Percentiles rank a stretch among this genome's conserved stretches.
These are phyloP conservation scores for Arthrobotrys sinensis DNA, from an alignment of 2,329 filamentous ascomycete species.

Conservation along the genomic window DNA sequence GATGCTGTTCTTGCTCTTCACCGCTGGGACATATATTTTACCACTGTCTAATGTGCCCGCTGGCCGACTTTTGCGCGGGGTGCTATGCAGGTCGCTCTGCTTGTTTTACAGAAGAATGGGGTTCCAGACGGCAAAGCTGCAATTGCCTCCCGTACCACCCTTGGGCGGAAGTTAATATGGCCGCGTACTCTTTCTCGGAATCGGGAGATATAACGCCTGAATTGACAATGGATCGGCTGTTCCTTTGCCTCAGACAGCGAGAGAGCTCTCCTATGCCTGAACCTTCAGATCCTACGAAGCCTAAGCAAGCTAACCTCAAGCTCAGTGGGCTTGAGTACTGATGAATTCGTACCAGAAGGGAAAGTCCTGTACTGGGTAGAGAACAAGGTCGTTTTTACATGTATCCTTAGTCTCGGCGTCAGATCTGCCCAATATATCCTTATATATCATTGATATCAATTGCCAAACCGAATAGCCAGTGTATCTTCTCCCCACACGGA, in stretches of 20 bases:
- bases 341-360: no score
- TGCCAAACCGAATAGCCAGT: no score
- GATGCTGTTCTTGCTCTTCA: conserved; percentile 9
- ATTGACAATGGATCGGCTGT: neutral
- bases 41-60: conserved; percentile 14
- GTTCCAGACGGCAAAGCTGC: neutral
- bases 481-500: neutral
- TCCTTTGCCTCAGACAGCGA: neutral
- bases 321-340: no score
- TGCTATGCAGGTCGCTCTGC: neutral
- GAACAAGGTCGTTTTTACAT: no score
- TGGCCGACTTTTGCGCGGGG: conserved; percentile 13
- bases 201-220: neutral
- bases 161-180: conserved; percentile 14
- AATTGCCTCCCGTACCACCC: conserved; percentile 17
- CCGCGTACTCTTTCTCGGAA: neutral
- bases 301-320: no score
- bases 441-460: no score
- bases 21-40: neutral
- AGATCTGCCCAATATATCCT: no score
- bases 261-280: neutral
- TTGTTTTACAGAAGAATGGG: neutral
- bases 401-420: no score
- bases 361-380: no score
- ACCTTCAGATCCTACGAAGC: neutral